These are phyloP conservation scores for Copromyces sp. DNA, from an alignment of 495 filamentous ascomycete genomes.

Conservation along the genomic window DNA sequence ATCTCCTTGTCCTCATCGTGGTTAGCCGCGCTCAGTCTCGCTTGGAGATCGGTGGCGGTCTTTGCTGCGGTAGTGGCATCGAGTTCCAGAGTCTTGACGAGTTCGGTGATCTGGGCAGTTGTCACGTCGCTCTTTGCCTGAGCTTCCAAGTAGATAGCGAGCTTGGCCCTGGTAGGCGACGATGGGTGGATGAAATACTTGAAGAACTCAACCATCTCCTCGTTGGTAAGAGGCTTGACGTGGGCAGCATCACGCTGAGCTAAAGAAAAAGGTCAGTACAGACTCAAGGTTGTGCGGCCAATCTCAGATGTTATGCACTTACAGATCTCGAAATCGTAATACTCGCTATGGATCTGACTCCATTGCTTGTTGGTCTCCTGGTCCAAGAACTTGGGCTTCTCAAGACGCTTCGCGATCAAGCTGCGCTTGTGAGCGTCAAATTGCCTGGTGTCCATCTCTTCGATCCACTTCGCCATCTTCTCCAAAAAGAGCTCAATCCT, in stretches of 20 bases:
- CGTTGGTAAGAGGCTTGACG: constrained; percentile 64
- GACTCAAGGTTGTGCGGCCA: constrained; percentile 8
- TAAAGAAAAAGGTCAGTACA: constrained; percentile 16
- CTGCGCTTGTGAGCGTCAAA: constrained; percentile 89
- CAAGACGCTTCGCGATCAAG: constrained; percentile 75
- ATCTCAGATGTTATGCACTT: constrained; percentile 21
- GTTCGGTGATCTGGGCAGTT: constrained; percentile 43
- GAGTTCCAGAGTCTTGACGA: constrained; percentile 32
- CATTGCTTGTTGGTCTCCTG: constrained; percentile 79
- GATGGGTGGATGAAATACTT: constrained; percentile 62
- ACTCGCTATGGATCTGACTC: constrained; percentile 75
- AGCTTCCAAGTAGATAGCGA: constrained; percentile 73
- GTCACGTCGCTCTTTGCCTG: constrained; percentile 42
- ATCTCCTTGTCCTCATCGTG: constrained; percentile 24
- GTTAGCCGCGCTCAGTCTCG: constrained; percentile 23
- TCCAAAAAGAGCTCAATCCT: constrained; percentile 78
- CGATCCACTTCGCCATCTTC: constrained; percentile 50
- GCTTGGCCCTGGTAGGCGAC: constrained; percentile 65
- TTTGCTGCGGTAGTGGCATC: constrained; percentile 9
- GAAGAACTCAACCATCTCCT: constrained; percentile 72
- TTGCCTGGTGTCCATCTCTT: constrained; percentile 69
- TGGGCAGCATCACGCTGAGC: constrained; percentile 67
- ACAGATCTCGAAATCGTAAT: constrained; percentile 81
- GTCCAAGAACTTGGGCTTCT: constrained; percentile 85
- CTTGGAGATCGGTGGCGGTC: constrained; percentile 23